Evolutionary conservation across 352 stramenopile species (phyloP), one percentile per base, ranked within the genome.

Genomic region (Pilasporangium apinafurcum): DNA sequence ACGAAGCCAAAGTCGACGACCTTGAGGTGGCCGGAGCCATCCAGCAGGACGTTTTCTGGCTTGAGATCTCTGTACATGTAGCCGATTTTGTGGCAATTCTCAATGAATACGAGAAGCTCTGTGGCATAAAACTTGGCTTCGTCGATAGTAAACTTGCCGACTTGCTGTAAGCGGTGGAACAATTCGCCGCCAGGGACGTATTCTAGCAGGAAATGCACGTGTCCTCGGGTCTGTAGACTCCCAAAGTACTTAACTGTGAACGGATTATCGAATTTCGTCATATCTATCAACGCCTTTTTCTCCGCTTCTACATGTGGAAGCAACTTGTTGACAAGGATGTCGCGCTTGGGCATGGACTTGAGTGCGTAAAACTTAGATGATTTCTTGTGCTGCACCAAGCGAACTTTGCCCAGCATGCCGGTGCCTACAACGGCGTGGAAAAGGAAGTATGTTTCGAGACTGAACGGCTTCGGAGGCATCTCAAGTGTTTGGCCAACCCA

Each of bases 41-140:
- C 79, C 32, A 97, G 54, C 44, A 97, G 43, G 36, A 97, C 70
- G 50, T 97, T 97, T 41, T 96, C 83, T 4, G 86, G 86, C 59
- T 96, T 96, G 27, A 96, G 61, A 37, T 96, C 84, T 7, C 83
- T 65, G 55, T 95, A 95, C 57, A 95, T 86, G 41, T 65, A 83
- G 12, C 62, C 57, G 22, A 79, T 63, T 1, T 24, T 18, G 27
- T 89, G 79, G 13, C 70, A 73, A 10, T 38, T 53, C 36, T 74
- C 60, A 35, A 92, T 52, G 25, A 84, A 80, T n/a, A 71, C 28
- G 27, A 86, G 41, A 14, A 87, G 57, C 42, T 87, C 73, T 1
- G 69, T 62, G 6, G 74, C 74, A 55, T 88, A 92, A 42, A 92
- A 92, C 53, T 86, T 88, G 56, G 76, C 59, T 52, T 86, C 74